Evolutionary conservation across 2,329 filamentous ascomycete species (phyloP).

Genomic region (Cadophora sp.): DNA sequence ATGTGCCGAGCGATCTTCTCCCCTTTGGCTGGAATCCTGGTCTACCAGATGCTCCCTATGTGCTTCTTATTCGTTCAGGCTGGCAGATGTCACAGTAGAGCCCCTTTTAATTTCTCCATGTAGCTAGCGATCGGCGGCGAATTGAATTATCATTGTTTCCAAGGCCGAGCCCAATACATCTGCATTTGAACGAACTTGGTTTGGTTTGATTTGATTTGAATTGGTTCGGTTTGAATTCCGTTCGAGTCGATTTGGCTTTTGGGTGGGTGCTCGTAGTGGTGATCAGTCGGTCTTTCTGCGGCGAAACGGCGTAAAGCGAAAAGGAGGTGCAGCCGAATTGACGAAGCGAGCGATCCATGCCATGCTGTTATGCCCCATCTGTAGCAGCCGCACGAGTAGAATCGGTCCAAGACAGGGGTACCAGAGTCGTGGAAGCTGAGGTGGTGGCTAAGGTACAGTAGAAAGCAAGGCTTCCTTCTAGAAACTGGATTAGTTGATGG

Average conservation of each 20-base stretch:
- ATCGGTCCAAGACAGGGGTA: not conserved
- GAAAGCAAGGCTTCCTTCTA: not conserved
- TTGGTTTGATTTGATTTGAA: not conserved
- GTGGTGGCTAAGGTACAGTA: not conserved
- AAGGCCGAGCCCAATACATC: constrained; percentile 5
- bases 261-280: not conserved
- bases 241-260: too few relatives aligned
- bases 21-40: not conserved
- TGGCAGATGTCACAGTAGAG: not conserved
- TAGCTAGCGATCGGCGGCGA: not conserved
- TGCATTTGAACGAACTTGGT: not conserved
- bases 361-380: not conserved
- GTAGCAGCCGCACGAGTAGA: constrained; percentile 7
- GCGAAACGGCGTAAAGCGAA: too few relatives aligned
- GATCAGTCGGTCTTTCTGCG: constrained; percentile 17
- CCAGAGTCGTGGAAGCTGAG: not conserved
- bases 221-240: not conserved
- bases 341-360: not conserved
- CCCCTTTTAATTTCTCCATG: not conserved
- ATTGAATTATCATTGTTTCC: not conserved
- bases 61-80: not conserved
- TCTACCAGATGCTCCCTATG: not conserved
- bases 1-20: constrained; percentile 12
- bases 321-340: constrained; percentile 4
- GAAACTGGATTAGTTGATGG: not conserved